A percentile compares a stretch with the other conserved stretches of the same genome.
phyloP scores from a whole-genome alignment of 2,329 filamentous ascomycete genomes.

The Venturia carpophila region DNA sequence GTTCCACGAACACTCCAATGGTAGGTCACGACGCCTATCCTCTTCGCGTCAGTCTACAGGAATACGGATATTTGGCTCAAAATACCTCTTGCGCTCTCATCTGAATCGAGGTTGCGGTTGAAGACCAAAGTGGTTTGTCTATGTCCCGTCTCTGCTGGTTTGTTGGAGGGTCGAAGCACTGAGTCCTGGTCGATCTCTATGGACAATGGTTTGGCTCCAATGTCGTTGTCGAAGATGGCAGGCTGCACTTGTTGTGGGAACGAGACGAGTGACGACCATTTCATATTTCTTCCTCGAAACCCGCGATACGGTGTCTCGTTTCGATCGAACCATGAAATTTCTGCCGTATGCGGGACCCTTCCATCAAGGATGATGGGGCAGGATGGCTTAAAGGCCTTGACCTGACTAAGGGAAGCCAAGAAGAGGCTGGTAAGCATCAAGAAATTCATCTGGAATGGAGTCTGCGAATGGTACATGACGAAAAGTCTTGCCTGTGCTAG shows the following conservation, averaged over 20 bases:
- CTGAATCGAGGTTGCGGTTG: background rate
- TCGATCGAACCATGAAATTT: background rate
- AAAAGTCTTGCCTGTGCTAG: background rate
- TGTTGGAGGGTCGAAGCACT: background rate
- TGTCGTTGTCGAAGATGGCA: background rate
- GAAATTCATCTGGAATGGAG: background rate
- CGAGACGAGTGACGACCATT: background rate
- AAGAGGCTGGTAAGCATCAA: background rate
- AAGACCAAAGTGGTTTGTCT: background rate
- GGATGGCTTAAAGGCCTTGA: background rate
- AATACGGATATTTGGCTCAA: background rate
- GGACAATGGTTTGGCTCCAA: background rate
- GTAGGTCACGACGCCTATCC: background rate
- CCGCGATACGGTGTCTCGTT: conserved; percentile 1
- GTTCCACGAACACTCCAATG: conserved; percentile 3
- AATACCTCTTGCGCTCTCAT: background rate
- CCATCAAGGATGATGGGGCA: conserved; percentile 5
- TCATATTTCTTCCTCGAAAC: background rate
- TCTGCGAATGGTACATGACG: background rate
- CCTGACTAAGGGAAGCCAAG: background rate
- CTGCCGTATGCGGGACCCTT: background rate
- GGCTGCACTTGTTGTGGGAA: background rate
- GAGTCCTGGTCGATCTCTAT: conserved; percentile 7
- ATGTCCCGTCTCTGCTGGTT: background rate
- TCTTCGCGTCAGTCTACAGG: background rate